Base-by-base conservation (phyloP, 768 basidiomycete species). In the Boletus subparvulus region DNA sequence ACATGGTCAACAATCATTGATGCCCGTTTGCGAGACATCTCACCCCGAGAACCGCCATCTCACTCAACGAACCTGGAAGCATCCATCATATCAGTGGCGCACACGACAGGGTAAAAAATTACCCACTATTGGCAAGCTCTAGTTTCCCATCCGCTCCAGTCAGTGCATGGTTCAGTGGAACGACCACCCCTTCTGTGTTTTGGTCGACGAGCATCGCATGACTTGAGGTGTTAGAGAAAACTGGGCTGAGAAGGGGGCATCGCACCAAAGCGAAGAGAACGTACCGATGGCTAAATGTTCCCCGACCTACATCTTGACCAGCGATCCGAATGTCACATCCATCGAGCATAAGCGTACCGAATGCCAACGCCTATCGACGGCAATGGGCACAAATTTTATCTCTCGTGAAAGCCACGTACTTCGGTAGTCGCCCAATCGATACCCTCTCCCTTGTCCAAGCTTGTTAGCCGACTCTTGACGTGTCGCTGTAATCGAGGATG, bases 181-280 rank as follows among this genome's bases (percentile, higher is more conserved):
- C 88, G 33, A 85, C 70, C 13, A 92, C 88, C 0, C 80, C 77
- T 63, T 96, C 94, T 0, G 86, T 88, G 67, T 82, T 81, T 71
- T 96, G 94, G 66, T 97, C 85, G 1, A 96, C 91, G 19, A 95
- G 74, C 92, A 96, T 94, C 0, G 93, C 93, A 71, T 96, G 94
- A 7, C 85, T 84, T 50, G 1, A 17, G 6, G 37, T 0, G 14
- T 37, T 14, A 26, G 5, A 24, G 28, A 21, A 19, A 30, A 47
- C 17, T 10, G 13, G 19, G 9, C 12, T 33, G 4, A 51, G 19
- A 19, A 30, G 9, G 9, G 6, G 13, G n/a, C n/a, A 39, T 45
- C 5, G 36, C 19, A 28, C 7, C 3, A 8, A 24, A 39, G 10
- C 6, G 48, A 45, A 6, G 4, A 53, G 36, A 26, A 57, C 73